Base-by-base conservation (phyloP, 108 stramenopile genomes). In the Cyclostephanos tholiformis region DNA sequence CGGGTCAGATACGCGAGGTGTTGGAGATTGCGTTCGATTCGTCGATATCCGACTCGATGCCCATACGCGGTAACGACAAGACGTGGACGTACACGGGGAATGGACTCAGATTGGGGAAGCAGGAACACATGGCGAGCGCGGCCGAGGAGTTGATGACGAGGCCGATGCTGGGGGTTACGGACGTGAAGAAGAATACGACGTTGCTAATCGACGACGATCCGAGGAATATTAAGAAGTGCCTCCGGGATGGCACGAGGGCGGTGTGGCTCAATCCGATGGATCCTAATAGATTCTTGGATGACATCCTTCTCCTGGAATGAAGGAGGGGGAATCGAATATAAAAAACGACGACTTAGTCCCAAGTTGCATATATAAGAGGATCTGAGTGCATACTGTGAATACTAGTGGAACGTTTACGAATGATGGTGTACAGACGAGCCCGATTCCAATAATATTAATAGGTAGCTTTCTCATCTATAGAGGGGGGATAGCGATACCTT, bases 201-300 rank as follows among this genome's bases (percentile, higher is more conserved):
- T 67, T 98, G n/a, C 77, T 98, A 39, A 92, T 98, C 74, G 98
- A 98, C 72, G 98, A 98, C 64, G 98, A 98, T 72, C 70, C 73
- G 4, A 85, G 80, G 39, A 97, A 97, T 77, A 95, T 97, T 29
- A 58, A 76, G 41, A 20, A 75, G 25, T 90, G 95, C n/a, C 77
- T 95, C 67, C 71, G 71, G 38, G 85, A 95, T 80, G 87, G 91
- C 1, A 85, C 83, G 0, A 67, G 95, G 51, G 95, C 91, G 26
- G 57, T 97, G 19, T 93, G 91, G 91, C 83, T 96, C 73, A 93
- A 94, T 83, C 95, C 95, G 8, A 67, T 79, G 32, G 77, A 90
- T 26, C 87, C 89, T 9, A 70, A 88, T 48, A 46, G 74, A 41
- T 69, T 96, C 38, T 64, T 93, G 17, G 78, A 79, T 35, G 84